Evolutionary conservation across 2,329 filamentous ascomycete genomes (phyloP), one percentile per base, ranked within the genome.

Genomic region (Clathrospora elynae): DNA sequence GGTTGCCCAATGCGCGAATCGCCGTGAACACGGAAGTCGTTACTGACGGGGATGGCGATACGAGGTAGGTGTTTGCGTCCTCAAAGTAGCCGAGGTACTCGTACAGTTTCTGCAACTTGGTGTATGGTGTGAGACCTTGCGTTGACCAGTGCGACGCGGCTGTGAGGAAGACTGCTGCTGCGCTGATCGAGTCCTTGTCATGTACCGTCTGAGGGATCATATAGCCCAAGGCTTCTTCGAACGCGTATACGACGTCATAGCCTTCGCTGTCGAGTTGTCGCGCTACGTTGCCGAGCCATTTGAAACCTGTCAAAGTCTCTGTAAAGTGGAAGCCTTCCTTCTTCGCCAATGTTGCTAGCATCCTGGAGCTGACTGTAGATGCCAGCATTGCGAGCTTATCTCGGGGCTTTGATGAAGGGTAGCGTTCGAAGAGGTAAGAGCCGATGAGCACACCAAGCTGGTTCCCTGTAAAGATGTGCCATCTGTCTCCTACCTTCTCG

Each of bases 241-340:
- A 86, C 1, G 81, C 82, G 56, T 78, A 85, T 0, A 75, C 70
- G 1, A 79, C 75, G 14, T 75, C 69, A 52, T 78, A 79, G 16
- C 78, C 79, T 26, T 62, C 31, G n/a, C 42, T 50, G 2, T 59
- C 70, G 2, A 84, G 72, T n/a, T 76, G 69, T 12, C 76, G 74
- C 2, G 81, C 79, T 31, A 78, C 73, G 49, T 84, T 85, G 2
- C 81, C 83, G 49, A 86, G 77, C 83, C 83, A 86, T 62, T 86
- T 86, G 71, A 86, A 86, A 1, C 83, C 83, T 0, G 83, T 86
- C 19, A 86, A 67, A 0, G 83, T 84, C 56, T 85, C 82, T 44
- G 75, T 72, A 57, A 80, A 83, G 35, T 77, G 70, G 49, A 84
- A 79, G 2, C 78, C 78, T 62, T 79, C 77, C 13, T 74, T 69